Percentiles rank a stretch among this genome's conserved stretches.
These are phyloP conservation scores for Phenoliferia sp. DNA, from an alignment of 1,284 basidiomycete genomes.

Conservation along the genomic window DNA sequence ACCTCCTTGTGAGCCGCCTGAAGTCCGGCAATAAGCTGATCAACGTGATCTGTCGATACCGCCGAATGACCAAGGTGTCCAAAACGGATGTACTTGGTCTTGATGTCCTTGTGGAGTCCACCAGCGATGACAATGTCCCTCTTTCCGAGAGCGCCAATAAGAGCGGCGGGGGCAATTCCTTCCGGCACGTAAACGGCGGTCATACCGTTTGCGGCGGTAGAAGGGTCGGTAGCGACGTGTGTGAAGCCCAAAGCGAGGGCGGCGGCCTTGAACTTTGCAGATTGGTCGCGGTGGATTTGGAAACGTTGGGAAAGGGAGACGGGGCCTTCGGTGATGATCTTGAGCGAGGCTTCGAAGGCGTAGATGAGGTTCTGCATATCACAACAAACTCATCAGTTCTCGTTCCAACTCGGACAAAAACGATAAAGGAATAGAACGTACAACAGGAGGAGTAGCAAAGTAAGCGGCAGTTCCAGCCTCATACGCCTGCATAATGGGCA, in stretches of 20 bases:
- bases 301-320: conserved; percentile 76
- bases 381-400: conserved; percentile 39
- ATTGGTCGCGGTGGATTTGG: conserved; percentile 66
- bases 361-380: conserved; percentile 85
- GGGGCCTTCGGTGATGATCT: conserved; percentile 58
- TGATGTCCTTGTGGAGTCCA: conserved; percentile 80
- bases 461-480: conserved; percentile 67
- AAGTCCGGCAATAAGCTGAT: conserved; percentile 65
- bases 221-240: conserved; percentile 59
- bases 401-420: background rate
- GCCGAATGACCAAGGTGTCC: conserved; percentile 87
- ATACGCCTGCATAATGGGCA: conserved; percentile 89
- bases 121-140: conserved; percentile 73
- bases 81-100: conserved; percentile 54
- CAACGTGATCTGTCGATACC: conserved; percentile 67
- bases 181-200: conserved; percentile 64
- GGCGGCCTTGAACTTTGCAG: conserved; percentile 66
- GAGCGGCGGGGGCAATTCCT: conserved; percentile 64
- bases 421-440: conserved; percentile 9
- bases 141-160: conserved; percentile 54
- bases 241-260: conserved; percentile 67
- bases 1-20: conserved; percentile 51
- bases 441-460: conserved; percentile 72
- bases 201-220: conserved; percentile 85
- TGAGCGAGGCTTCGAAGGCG: conserved; percentile 76